phyloP scores from a whole-genome alignment of 352 stramenopile genomes.

The Globisporangium nagaii region DNA sequence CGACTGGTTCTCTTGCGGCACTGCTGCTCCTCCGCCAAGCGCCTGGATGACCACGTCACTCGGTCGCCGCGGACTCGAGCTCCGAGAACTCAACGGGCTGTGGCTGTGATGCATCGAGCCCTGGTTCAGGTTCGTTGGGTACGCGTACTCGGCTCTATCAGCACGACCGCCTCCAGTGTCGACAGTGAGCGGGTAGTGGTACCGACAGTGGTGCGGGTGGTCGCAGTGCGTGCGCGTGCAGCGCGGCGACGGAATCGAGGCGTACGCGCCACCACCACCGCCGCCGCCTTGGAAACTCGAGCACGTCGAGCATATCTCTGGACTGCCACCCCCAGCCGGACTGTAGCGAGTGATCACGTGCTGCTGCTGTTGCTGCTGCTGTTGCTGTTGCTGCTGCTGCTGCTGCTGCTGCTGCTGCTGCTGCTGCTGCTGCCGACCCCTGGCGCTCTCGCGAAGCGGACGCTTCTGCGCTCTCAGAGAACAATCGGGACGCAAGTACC shows the following conservation, averaged over 20 bases:
- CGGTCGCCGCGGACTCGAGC: conserved; percentile 24
- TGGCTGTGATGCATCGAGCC: background rate
- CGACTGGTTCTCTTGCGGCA: conserved; percentile 14
- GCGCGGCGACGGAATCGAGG: background rate
- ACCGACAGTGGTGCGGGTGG: background rate
- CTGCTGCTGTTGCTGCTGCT: background rate
- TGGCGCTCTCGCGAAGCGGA: background rate
- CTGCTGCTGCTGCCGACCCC: background rate
- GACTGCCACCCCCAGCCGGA: background rate
- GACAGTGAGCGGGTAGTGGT: background rate
- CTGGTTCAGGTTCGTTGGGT: background rate
- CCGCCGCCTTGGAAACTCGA: background rate
- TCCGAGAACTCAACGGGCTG: conserved; percentile 3
- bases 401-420: background rate
- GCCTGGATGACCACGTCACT: conserved; percentile 24
- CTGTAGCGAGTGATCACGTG: background rate
- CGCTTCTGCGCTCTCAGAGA: conserved; percentile 2
- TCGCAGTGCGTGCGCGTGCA: background rate
- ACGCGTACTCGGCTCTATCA: background rate
- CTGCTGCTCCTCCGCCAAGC: conserved; percentile 14
- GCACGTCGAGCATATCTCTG: background rate
- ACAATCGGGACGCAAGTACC: conserved; percentile 43
- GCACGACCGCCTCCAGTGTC: background rate
- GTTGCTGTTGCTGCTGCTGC: background rate
- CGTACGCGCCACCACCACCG: background rate